phyloP scores from a whole-genome alignment of 169 alveolate genomes.

The Neospora caninum region DNA sequence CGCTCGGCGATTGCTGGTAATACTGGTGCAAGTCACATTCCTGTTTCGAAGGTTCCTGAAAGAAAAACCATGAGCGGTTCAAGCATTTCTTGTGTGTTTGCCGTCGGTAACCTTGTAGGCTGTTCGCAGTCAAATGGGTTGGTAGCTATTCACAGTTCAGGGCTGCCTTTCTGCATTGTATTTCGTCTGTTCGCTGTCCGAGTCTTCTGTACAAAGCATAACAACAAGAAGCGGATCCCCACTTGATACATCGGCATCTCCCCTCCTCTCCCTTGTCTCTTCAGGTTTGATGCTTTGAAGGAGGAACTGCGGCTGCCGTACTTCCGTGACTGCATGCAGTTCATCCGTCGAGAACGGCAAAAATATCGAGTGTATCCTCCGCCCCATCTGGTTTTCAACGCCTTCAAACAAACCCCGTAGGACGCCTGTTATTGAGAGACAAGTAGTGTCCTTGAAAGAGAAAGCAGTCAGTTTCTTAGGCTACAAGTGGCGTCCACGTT shows the following conservation, averaged over 20 bases:
- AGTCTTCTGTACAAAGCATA: background rate
- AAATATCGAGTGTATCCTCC: slow-evolving; percentile 83
- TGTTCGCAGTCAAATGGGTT: background rate
- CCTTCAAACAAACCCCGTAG: slow-evolving; percentile 85
- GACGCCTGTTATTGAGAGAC: background rate
- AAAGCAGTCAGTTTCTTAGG: too few species aligned
- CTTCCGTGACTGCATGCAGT: slow-evolving; percentile 23
- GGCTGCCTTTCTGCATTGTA: background rate
- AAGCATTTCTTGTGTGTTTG: background rate
- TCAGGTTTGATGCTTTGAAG: slow-evolving; percentile 60
- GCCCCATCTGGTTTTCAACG: slow-evolving; percentile 83
- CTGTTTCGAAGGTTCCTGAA: background rate
- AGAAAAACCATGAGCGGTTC: background rate
- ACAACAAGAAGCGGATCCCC: background rate
- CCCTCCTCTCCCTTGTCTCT: background rate
- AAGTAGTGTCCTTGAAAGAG: too few species aligned
- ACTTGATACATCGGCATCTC: background rate
- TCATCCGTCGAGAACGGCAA: slow-evolving; percentile 40
- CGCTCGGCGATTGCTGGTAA: background rate
- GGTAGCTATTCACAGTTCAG: background rate
- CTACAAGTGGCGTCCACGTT: too few species aligned
- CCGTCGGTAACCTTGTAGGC: background rate
- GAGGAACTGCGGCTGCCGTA: slow-evolving; percentile 56
- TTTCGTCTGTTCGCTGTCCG: background rate
- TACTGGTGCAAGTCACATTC: background rate